Percentiles rank a stretch among this genome's conserved stretches.
Evolutionary conservation across 2,329 filamentous ascomycete genomes (phyloP).

Genomic region (Colletotrichum sp.): DNA sequence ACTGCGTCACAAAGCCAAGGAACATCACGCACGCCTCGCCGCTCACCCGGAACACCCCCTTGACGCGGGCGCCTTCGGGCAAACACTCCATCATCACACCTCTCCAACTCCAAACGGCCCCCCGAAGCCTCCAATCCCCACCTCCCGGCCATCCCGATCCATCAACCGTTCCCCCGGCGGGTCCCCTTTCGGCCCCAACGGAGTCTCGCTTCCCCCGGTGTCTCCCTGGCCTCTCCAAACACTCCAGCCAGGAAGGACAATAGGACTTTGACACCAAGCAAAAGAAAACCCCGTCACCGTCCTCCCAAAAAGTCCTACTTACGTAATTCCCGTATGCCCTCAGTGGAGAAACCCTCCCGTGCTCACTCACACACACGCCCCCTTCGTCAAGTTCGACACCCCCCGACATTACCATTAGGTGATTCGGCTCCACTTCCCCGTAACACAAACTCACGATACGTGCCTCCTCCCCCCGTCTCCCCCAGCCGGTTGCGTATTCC

Average conservation of each 20-base stretch:
- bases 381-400: neutral
- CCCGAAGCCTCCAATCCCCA: neutral
- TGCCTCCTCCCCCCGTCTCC: neutral
- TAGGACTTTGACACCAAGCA: neutral
- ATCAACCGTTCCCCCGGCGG: neutral
- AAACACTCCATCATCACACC: neutral
- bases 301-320: neutral
- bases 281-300: neutral
- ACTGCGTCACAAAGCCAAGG: neutral
- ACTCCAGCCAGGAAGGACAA: neutral
- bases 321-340: slow-evolving; percentile 10
- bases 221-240: neutral
- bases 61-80: neutral
- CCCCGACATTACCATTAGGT: neutral
- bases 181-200: neutral
- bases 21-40: neutral
- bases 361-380: neutral
- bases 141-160: neutral
- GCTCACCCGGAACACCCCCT: neutral
- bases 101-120: neutral
- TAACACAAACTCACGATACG: neutral
- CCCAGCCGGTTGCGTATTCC: neutral
- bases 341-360: neutral
- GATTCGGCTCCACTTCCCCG: neutral
- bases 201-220: neutral